These are phyloP conservation scores for Wallacemonas sp. DNA, from an alignment of 208 protist genomes.

Conservation along the genomic window DNA sequence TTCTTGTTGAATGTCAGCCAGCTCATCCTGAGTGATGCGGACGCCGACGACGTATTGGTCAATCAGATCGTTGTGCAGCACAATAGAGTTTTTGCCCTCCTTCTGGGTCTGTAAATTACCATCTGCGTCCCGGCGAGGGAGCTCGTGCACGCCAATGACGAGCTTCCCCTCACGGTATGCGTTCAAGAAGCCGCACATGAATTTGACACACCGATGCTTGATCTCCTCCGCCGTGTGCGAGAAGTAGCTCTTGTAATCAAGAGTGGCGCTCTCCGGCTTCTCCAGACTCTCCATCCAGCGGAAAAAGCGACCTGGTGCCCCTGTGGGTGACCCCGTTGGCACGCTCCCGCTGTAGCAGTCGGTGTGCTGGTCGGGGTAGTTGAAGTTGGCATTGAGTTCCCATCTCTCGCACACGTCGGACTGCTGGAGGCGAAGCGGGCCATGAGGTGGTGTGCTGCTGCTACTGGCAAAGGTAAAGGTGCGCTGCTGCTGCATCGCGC, in stretches of 20 bases:
- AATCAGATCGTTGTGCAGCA: conserved; percentile 56
- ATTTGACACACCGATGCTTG: conserved; percentile 60
- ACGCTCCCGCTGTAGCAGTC: neutral
- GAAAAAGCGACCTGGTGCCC: conserved; percentile 29
- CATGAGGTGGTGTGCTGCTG: neutral
- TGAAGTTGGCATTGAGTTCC: neutral
- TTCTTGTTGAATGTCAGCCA: conserved; percentile 46
- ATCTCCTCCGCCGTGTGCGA: conserved; percentile 54
- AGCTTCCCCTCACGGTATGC: conserved; percentile 61
- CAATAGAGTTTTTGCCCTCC: conserved; percentile 41
- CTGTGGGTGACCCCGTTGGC: too few relatives aligned
- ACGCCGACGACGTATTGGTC: conserved; percentile 69
- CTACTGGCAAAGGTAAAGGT: conserved; percentile 1
- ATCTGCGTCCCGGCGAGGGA: conserved; percentile 31
- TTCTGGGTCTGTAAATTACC: conserved; percentile 32
- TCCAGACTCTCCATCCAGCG: conserved; percentile 53
- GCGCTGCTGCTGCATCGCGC: conserved; percentile 4
- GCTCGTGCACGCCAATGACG: conserved; percentile 66
- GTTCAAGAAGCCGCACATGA: conserved; percentile 78
- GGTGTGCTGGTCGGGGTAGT: conserved; percentile 1
- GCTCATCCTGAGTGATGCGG: conserved; percentile 33
- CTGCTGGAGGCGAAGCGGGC: neutral
- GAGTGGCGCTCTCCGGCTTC: conserved; percentile 56
- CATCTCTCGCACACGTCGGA: neutral
- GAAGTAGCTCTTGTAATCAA: conserved; percentile 81